These are phyloP conservation scores for Claviceps sorghi DNA, from an alignment of 2,329 filamentous ascomycete species.

Conservation along the genomic window DNA sequence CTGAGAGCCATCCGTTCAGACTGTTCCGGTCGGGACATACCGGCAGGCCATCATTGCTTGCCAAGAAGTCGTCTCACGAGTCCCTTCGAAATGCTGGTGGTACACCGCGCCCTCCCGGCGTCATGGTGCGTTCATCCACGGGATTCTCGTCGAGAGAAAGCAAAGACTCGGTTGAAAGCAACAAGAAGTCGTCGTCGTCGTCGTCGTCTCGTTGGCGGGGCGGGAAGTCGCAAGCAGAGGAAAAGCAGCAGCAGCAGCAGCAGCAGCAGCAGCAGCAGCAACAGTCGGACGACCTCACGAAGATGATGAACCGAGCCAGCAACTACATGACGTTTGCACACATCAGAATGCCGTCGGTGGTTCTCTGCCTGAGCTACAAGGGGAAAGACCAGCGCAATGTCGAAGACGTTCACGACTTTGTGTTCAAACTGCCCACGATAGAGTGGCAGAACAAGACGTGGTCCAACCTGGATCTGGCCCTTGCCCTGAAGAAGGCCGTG, in stretches of 20 bases:
- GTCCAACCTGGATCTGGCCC: conserved; percentile 89
- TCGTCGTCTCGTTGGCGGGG: conserved; percentile 33
- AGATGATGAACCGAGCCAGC: conserved; percentile 90
- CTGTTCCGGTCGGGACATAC: conserved; percentile 32
- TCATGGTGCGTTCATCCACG: conserved; percentile 31
- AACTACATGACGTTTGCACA: conserved; percentile 97
- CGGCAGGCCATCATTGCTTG: conserved; percentile 25
- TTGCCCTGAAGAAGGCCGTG: conserved; percentile 87
- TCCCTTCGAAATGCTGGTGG: conserved; percentile 31
- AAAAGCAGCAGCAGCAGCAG: conserved; percentile 44
- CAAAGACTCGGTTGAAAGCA: conserved; percentile 21
- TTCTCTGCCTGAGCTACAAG: conserved; percentile 91
- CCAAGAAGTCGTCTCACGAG: conserved; percentile 42
- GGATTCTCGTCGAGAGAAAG: conserved; percentile 27
- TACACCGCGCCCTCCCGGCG: conserved; percentile 20
- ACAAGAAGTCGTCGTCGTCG: conserved; percentile 28
- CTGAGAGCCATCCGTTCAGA: conserved; percentile 30
- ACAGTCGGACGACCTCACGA: conserved; percentile 75
- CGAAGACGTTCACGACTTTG: conserved; percentile 93
- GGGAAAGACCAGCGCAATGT: conserved; percentile 90
- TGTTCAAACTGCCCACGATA: conserved; percentile 85
- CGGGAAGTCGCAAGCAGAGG: conserved; percentile 32
- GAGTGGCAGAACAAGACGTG: conserved; percentile 98
- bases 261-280: conserved; percentile 32
- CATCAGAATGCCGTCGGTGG: conserved; percentile 87